Base-by-base conservation (phyloP, 1,284 basidiomycete species). In the Ceratobasidium sp. region DNA sequence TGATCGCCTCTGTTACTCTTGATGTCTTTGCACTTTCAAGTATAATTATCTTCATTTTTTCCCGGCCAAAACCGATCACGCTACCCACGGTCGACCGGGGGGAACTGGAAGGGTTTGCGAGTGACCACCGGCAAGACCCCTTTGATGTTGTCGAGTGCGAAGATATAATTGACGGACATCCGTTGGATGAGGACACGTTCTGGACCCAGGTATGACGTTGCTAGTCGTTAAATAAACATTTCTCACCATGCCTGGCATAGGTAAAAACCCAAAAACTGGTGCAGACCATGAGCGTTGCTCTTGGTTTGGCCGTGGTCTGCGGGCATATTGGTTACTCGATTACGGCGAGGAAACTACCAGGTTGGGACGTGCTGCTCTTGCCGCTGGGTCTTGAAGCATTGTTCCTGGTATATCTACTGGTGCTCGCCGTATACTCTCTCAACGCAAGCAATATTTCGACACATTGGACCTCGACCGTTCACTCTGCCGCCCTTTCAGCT, bases 141-240 rank as follows among this genome's bases (percentile, higher is more conserved):
- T 95, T 95, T 80, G 89, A 95, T 77, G 88, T 95, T 43, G 87
- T 89, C 34, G 89, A 83, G 53, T 87, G 90, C 2, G 88, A 90
- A 78, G 91, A 95, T 79, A 79, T 88, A 41, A 78, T 89, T 14
- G 91, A 96, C 79, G 94, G 94, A 0, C 88, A 88, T 71, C 91
- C 93, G 11, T 85, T 96, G 58, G 84, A 93, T 24, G 89, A 88
- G 65, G 86, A 87, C 13, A 82, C 78, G 16, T 96, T 96, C 80
- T 96, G 94, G 93, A 78, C 79, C 16, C 83, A 83, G 82, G 92
- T 90, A 79, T 73, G 56, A 59, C 27, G 34, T 39, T 14, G 56
- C 27, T 2, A 37, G 6, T n/a, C 29, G 3, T 3, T 41, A 11
- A 1, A 22, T n/a, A 4, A 9, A 2, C 27, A 31, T 19, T 11